Percentiles rank a stretch among this genome's conserved stretches.
phyloP scores from a whole-genome alignment of 2,329 filamentous ascomycete species.

The Gliomastix tumulicola region DNA sequence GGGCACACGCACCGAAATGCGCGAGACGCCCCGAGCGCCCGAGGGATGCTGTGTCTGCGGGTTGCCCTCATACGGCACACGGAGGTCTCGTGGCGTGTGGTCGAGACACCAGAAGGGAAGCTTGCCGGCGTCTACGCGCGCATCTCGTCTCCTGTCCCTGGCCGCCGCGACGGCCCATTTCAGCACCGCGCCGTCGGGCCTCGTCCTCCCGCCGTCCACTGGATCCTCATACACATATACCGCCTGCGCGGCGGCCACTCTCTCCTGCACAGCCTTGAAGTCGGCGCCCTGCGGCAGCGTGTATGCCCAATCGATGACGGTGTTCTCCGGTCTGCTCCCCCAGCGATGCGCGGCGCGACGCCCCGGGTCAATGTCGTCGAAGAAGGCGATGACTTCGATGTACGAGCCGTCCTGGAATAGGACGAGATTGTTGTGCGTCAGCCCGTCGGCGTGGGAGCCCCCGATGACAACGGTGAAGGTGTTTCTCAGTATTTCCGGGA shows the following conservation, averaged over 20 bases:
- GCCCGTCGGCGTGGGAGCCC: slow-evolving; percentile 53
- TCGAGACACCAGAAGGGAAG: slow-evolving; percentile 64
- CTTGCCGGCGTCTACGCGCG: slow-evolving; percentile 33
- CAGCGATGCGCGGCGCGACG: slow-evolving; percentile 46
- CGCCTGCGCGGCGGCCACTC: slow-evolving; percentile 20
- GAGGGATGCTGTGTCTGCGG: slow-evolving; percentile 36
- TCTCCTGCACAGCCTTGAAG: slow-evolving; percentile 27
- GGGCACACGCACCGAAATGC: slow-evolving; percentile 29
- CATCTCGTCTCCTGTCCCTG: too few species aligned
- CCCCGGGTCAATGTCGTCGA: slow-evolving; percentile 31
- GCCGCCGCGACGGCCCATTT: slow-evolving; percentile 51
- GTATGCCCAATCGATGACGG: slow-evolving; percentile 55
- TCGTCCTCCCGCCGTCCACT: slow-evolving; percentile 41
- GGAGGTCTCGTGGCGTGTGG: slow-evolving; percentile 43
- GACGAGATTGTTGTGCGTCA: slow-evolving; percentile 56
- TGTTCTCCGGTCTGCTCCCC: slow-evolving; percentile 42
- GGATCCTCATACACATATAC: slow-evolving; percentile 41
- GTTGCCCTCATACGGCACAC: slow-evolving; percentile 39
- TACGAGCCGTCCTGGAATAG: slow-evolving; percentile 58
- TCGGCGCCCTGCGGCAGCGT: slow-evolving; percentile 27
- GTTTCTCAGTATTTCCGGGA: slow-evolving; percentile 42
- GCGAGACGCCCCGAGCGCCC: slow-evolving; percentile 41
- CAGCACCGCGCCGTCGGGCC: slow-evolving; percentile 47
- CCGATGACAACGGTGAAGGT: slow-evolving; percentile 53
- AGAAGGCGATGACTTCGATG: slow-evolving; percentile 59